These are phyloP conservation scores for Rubroshorea leprosula DNA, from an alignment of 345 rosid genomes.

Conservation along the genomic window DNA sequence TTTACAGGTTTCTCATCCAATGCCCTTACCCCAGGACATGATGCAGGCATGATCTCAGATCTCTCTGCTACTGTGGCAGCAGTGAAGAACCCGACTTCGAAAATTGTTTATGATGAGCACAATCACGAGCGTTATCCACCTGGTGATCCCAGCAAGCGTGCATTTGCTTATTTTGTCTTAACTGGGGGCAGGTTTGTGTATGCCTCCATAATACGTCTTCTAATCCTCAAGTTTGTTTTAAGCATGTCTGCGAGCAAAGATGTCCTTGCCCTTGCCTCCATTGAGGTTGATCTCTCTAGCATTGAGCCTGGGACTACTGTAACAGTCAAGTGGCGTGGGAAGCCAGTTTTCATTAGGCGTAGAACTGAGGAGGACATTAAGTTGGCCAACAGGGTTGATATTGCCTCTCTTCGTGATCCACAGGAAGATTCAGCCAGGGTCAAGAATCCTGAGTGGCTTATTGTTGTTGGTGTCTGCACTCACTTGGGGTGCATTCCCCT, in stretches of 20 bases:
- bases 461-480: slow-evolving; percentile 55
- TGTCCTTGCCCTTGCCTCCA: slow-evolving; percentile 59
- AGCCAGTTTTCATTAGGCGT: slow-evolving; percentile 56
- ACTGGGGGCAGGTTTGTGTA: slow-evolving; percentile 55
- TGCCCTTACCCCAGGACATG: slow-evolving; percentile 34
- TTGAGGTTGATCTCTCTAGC: slow-evolving; percentile 58
- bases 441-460: slow-evolving; percentile 61
- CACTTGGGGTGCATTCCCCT: slow-evolving; percentile 63
- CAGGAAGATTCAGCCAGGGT: slow-evolving; percentile 50
- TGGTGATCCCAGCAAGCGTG: slow-evolving; percentile 81
- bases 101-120: slow-evolving; percentile 69
- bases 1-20: slow-evolving; percentile 52
- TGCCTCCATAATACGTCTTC: slow-evolving; percentile 48
- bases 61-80: slow-evolving; percentile 52
- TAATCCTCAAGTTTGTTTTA: slow-evolving; percentile 50
- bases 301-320: slow-evolving; percentile 57
- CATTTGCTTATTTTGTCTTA: slow-evolving; percentile 54
- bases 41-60: slow-evolving; percentile 36
- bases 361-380: slow-evolving; percentile 55
- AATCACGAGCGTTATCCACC: slow-evolving; percentile 89
- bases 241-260: slow-evolving; percentile 65
- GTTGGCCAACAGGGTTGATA: slow-evolving; percentile 45
- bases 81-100: slow-evolving; percentile 62
- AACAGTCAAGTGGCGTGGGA: slow-evolving; percentile 62
- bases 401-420: slow-evolving; percentile 53